Conservation (phyloP, 768 basidiomycete genomes). For the Suillus tomentosus region DNA sequence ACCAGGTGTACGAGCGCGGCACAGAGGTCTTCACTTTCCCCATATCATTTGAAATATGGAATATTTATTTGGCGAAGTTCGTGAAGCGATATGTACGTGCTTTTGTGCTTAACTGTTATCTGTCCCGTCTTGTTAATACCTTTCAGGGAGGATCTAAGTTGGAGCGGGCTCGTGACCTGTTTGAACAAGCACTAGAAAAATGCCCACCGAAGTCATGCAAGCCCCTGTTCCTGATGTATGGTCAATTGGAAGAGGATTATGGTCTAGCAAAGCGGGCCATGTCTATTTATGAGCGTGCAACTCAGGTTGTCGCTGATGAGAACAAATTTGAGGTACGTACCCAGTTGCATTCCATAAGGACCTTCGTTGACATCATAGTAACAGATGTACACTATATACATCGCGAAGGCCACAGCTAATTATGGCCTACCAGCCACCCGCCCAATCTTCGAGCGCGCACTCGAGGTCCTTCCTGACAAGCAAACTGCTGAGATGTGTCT, state of each 20-base stretch:
- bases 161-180: conserved; percentile 94
- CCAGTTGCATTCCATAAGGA: neutral
- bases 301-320: conserved; percentile 79
- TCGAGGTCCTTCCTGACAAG: conserved; percentile 89
- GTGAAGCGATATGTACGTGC: conserved; percentile 88
- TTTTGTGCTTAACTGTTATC: conserved; percentile 9
- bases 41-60: conserved; percentile 98
- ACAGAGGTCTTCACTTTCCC: conserved; percentile 98
- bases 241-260: conserved; percentile 92
- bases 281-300: conserved; percentile 93
- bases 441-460: conserved; percentile 92
- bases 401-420: conserved; percentile 94
- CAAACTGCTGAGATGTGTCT: conserved; percentile 98
- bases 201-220: conserved; percentile 96
- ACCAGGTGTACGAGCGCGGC: conserved; percentile 91
- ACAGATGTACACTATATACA: conserved; percentile 96
- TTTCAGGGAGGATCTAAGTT: conserved; percentile 86
- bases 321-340: conserved; percentile 90
- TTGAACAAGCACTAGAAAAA: conserved; percentile 96
- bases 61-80: conserved; percentile 97
- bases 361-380: conserved; percentile 11
- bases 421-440: conserved; percentile 96
- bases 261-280: conserved; percentile 96
- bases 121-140: conserved; percentile 9
- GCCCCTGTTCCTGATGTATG: conserved; percentile 93